Conservation (phyloP, 352 stramenopile genomes). For the Globisporangium splendens region DNA sequence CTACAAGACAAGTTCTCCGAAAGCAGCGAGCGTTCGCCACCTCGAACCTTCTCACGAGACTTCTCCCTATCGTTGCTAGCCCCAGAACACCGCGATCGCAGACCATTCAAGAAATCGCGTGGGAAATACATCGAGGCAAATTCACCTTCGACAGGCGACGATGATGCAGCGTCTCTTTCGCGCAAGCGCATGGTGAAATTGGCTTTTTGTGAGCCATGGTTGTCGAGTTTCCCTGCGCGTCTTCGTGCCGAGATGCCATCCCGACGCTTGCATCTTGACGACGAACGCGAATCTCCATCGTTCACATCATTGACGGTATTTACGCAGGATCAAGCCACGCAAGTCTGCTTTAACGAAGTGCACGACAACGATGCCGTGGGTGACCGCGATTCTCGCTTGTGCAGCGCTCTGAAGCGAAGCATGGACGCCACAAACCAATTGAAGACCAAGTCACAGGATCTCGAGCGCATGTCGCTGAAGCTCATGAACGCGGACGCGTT, state of each 20-base stretch:
- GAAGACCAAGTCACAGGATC: slow-evolving; percentile 36
- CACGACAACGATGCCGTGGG: not conserved
- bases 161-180: not conserved
- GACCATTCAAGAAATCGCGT: not conserved
- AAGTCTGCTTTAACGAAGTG: slow-evolving; percentile 18
- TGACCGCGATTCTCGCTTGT: slow-evolving; percentile 12
- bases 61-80: slow-evolving; percentile 41
- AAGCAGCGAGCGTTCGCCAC: slow-evolving; percentile 5
- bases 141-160: not conserved
- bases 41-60: slow-evolving; percentile 11
- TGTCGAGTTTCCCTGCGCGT: slow-evolving; percentile 22
- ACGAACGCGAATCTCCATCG: slow-evolving; percentile 6
- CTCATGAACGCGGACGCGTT: slow-evolving; percentile 21
- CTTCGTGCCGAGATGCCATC: slow-evolving; percentile 24
- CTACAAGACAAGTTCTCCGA: slow-evolving; percentile 17
- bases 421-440: slow-evolving; percentile 34
- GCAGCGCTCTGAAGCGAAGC: slow-evolving; percentile 31
- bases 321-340: slow-evolving; percentile 26
- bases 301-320: slow-evolving; percentile 26
- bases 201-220: slow-evolving; percentile 18
- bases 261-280: not conserved
- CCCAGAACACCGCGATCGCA: slow-evolving; percentile 20
- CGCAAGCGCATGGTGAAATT: slow-evolving; percentile 21
- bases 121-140: slow-evolving; percentile 8
- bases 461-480: slow-evolving; percentile 31